These are phyloP conservation scores for Aspergillus melleus DNA, from an alignment of 2,329 filamentous ascomycete species.

Conservation along the genomic window DNA sequence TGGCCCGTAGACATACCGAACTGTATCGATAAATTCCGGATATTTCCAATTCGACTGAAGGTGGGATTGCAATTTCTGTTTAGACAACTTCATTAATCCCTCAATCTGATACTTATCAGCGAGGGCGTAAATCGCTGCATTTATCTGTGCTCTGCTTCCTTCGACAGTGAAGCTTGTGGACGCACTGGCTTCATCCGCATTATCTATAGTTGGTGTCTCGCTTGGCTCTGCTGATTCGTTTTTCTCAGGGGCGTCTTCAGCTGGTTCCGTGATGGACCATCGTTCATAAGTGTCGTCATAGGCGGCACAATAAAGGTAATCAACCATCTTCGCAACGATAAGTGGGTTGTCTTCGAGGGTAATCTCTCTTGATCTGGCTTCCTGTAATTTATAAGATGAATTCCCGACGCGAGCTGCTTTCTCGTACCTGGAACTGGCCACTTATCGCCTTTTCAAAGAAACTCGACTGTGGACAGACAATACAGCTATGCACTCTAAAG, in stretches of 20 bases:
- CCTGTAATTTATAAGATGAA: slow-evolving; percentile 1
- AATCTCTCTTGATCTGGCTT: background rate
- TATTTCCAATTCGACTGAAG: background rate
- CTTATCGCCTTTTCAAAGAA: slow-evolving; percentile 2
- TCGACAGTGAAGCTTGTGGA: background rate
- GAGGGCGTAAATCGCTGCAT: slow-evolving; percentile 2
- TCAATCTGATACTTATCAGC: background rate
- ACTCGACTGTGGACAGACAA: slow-evolving; percentile 4
- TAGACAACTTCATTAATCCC: background rate
- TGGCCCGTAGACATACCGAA: background rate
- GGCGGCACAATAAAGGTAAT: slow-evolving; percentile 7
- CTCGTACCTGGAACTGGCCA: slow-evolving; percentile 1
- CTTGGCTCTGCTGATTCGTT: background rate
- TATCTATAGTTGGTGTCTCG: background rate
- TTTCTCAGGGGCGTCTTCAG: background rate
- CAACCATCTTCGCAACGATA: slow-evolving; percentile 1
- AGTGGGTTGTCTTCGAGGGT: slow-evolving; percentile 1
- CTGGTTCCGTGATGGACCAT: background rate
- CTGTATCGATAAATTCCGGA: background rate
- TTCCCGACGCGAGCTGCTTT: background rate
- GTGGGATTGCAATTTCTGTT: background rate
- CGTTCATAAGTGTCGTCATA: slow-evolving; percentile 1
- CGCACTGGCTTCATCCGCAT: background rate
- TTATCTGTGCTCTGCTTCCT: slow-evolving; percentile 2
- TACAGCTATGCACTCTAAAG: slow-evolving; percentile 3